Evolutionary conservation across 2,329 filamentous ascomycete species (phyloP).

Genomic region (Venturiaceae sp.): DNA sequence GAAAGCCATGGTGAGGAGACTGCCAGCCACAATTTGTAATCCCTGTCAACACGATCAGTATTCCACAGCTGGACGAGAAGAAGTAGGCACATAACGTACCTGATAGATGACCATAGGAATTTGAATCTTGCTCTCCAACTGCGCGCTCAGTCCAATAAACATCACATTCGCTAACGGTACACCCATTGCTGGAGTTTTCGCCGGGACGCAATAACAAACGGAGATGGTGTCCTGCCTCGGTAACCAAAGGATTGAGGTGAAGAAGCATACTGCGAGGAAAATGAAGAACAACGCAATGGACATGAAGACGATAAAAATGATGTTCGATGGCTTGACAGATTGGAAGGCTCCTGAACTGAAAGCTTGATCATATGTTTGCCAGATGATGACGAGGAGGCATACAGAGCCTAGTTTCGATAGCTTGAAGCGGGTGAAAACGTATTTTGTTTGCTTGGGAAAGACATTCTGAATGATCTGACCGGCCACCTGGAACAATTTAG

Average conservation of each 20-base stretch:
- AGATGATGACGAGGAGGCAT: constrained; percentile 41
- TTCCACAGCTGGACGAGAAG: constrained; percentile 33
- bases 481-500: constrained; percentile 25
- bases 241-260: constrained; percentile 43
- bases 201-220: constrained; percentile 63
- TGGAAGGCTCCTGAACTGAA: constrained; percentile 56
- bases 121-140: constrained; percentile 49
- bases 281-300: constrained; percentile 54
- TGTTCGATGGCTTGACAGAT: constrained; percentile 46
- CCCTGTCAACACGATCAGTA: constrained; percentile 15
- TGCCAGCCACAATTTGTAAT: constrained; percentile 1
- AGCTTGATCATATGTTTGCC: constrained; percentile 58
- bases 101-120: constrained; percentile 51
- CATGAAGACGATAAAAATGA: constrained; percentile 59
- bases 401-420: constrained; percentile 34
- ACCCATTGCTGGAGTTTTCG: constrained; percentile 62
- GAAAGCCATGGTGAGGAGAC: constrained; percentile 3
- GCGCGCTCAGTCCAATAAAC: constrained; percentile 47
- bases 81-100: constrained; percentile 29
- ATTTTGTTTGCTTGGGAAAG: constrained; percentile 44
- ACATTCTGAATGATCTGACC: constrained; percentile 51
- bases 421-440: constrained; percentile 39
- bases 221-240: constrained; percentile 55
- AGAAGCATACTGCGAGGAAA: constrained; percentile 54
- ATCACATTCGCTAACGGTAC: constrained; percentile 61